Percentiles rank a stretch among this genome's conserved stretches.
These are phyloP conservation scores for Cryptococcus sp. DNA, from an alignment of 1,284 basidiomycete species.

Conservation along the genomic window DNA sequence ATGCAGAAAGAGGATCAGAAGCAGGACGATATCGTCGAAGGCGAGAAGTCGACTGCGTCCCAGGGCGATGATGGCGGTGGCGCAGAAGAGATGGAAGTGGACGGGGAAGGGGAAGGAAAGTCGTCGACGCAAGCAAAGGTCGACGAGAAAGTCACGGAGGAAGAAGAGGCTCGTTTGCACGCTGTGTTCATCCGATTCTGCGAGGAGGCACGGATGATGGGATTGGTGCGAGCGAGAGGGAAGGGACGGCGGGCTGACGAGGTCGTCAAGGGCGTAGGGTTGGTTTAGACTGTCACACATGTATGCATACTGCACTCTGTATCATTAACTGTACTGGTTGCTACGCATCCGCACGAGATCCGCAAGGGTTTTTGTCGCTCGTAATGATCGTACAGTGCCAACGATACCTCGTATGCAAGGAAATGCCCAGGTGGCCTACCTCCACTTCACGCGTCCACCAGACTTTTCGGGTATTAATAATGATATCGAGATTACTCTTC, in stretches of 20 bases:
- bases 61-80: slow-evolving; percentile 2
- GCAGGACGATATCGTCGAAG: not conserved
- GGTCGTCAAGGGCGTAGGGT: slow-evolving; percentile 41
- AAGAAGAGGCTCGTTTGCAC: slow-evolving; percentile 36
- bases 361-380: too few relatives aligned
- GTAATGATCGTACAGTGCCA: too few relatives aligned
- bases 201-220: slow-evolving; percentile 48
- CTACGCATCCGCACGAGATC: too few relatives aligned
- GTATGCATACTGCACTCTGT: too few relatives aligned
- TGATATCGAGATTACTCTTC: too few relatives aligned
- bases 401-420: too few relatives aligned
- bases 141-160: slow-evolving; percentile 13
- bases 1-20: not conserved
- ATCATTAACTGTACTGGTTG: too few relatives aligned
- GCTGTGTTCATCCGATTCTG: slow-evolving; percentile 48
- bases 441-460: too few relatives aligned
- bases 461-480: too few relatives aligned
- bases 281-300: slow-evolving; percentile 21
- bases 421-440: too few relatives aligned
- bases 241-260: slow-evolving; percentile 39
- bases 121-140: not conserved
- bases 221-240: slow-evolving; percentile 42
- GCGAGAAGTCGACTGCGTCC: not conserved
- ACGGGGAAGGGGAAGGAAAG: not conserved
- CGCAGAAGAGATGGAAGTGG: not conserved